These are phyloP conservation scores for Sanghuangporus sanghuang DNA, from an alignment of 1,284 basidiomycete species.

Conservation along the genomic window DNA sequence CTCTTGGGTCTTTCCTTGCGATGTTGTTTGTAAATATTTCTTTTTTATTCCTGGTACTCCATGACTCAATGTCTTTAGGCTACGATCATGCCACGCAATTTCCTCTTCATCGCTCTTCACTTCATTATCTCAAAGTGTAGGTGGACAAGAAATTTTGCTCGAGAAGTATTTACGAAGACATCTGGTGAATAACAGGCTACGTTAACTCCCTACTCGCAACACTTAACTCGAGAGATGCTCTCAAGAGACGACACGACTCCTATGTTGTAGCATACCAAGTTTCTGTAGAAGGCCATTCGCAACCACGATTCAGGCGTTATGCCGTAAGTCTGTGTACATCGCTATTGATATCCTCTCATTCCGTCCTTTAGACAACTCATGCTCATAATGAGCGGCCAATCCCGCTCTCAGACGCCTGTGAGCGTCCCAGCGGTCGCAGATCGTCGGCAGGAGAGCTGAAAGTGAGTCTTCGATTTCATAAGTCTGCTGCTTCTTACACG, in stretches of 20 bases:
- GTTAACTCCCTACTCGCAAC: slow-evolving; percentile 17
- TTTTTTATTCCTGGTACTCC: background rate
- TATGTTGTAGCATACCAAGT: slow-evolving; percentile 11
- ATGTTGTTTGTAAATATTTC: slow-evolving; percentile 13
- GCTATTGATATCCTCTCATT: background rate
- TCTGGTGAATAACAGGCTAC: slow-evolving; percentile 1
- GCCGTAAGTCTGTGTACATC: background rate
- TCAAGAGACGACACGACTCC: slow-evolving; percentile 11
- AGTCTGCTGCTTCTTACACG: background rate
- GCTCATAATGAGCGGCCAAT: background rate
- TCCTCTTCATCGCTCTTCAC: slow-evolving; percentile 16
- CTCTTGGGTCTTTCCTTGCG: slow-evolving; percentile 12
- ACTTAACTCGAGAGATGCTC: slow-evolving; percentile 15
- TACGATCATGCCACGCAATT: slow-evolving; percentile 12
- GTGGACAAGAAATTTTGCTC: background rate
- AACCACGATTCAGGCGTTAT: slow-evolving; percentile 8
- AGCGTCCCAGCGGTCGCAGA: background rate
- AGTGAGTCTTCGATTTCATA: background rate
- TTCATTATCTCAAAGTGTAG: slow-evolving; percentile 16
- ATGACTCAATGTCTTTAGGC: slow-evolving; percentile 1
- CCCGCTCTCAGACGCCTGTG: background rate
- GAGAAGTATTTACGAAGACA: background rate
- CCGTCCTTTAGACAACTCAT: background rate
- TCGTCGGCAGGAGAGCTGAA: slow-evolving; percentile 8
- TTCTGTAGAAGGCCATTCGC: slow-evolving; percentile 8